Evolutionary conservation across 495 filamentous ascomycete species (phyloP).

Genomic region (Copromyces sp.): DNA sequence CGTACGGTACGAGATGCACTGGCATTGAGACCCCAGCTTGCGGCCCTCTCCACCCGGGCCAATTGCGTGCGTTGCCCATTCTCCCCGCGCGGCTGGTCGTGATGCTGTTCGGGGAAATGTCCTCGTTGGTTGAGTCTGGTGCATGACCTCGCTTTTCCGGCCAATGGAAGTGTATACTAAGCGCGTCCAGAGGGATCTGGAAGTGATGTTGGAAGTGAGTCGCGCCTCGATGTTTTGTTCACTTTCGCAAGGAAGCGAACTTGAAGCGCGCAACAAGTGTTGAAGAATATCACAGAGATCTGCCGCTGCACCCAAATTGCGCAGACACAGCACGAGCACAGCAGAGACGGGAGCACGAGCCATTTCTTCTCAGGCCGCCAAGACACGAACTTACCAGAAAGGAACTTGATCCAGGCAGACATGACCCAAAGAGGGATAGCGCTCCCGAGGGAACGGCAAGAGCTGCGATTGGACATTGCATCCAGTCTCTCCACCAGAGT

Average conservation of each 20-base stretch:
- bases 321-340: not conserved
- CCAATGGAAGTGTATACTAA: conserved; percentile 4
- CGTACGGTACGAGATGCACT: not conserved
- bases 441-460: conserved; percentile 8
- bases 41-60: not conserved
- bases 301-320: not conserved
- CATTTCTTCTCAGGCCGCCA: not conserved
- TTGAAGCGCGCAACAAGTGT: not conserved
- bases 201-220: not conserved
- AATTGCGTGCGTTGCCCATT: not conserved
- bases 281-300: not conserved
- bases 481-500: not conserved
- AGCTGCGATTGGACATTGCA: not conserved
- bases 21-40: not conserved
- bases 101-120: not conserved
- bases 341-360: not conserved
- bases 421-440: conserved; percentile 1
- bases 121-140: not conserved
- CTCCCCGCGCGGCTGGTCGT: not conserved
- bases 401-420: not conserved
- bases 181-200: not conserved
- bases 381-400: not conserved
- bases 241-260: not conserved
- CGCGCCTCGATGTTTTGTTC: not conserved
- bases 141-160: not conserved